A percentile compares a stretch with the other conserved stretches of the same genome.
Conservation (phyloP, 805 yeast species). For the Saccharomycopsis malanga region DNA sequence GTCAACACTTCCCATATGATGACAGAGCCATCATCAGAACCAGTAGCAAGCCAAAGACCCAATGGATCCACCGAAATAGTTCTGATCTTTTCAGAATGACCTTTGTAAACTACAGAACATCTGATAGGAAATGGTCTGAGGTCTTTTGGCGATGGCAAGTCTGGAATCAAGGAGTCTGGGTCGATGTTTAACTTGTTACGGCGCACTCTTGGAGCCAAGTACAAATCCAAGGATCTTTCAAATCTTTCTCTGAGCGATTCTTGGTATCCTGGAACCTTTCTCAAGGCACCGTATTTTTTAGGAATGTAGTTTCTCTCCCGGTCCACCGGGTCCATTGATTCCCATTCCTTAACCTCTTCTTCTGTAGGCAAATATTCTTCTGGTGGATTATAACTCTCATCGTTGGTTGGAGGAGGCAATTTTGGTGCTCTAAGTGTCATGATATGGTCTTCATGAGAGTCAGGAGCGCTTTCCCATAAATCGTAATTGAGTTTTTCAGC, state of each 20-base stretch:
- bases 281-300: slow-evolving; percentile 68
- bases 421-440: slow-evolving; percentile 96
- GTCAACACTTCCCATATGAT: slow-evolving; percentile 95
- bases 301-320: slow-evolving; percentile 77
- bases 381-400: slow-evolving; percentile 96
- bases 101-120: slow-evolving; percentile 75
- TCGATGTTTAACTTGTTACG: slow-evolving; percentile 86
- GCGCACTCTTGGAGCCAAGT: slow-evolving; percentile 93
- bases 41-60: slow-evolving; percentile 95
- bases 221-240: slow-evolving; percentile 89
- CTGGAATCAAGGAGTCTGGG: slow-evolving; percentile 93
- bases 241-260: slow-evolving; percentile 83
- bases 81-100: slow-evolving; percentile 80
- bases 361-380: slow-evolving; percentile 80
- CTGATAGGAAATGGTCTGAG: slow-evolving; percentile 93
- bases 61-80: slow-evolving; percentile 77
- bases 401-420: slow-evolving; percentile 91
- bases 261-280: slow-evolving; percentile 90
- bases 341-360: slow-evolving; percentile 71
- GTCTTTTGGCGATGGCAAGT: slow-evolving; percentile 94
- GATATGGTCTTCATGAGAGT: slow-evolving; percentile 60
- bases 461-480: slow-evolving; percentile 75
- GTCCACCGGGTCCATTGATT: slow-evolving; percentile 62
- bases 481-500: slow-evolving; percentile 55
- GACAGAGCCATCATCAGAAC: slow-evolving; percentile 93